A percentile compares a stretch with the other conserved stretches of the same genome.
Conservation (phyloP, 768 basidiomycete genomes). For the Austroboletus festivus region DNA sequence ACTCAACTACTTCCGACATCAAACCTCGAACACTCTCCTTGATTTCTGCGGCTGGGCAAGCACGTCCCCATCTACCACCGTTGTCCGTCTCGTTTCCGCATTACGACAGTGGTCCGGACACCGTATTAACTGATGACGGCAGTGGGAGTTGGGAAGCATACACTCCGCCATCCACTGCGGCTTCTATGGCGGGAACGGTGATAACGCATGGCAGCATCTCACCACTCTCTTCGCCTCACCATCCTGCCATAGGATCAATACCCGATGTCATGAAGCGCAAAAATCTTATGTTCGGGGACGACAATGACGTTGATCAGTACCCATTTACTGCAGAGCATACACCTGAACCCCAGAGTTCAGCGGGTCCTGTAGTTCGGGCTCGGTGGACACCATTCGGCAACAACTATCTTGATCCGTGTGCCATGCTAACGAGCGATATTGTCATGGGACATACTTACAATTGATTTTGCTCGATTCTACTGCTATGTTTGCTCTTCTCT, state of each 20-base stretch:
- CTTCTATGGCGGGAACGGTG: constrained; percentile 44
- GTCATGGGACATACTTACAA: constrained; percentile 34
- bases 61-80: constrained; percentile 48
- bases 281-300: constrained; percentile 46
- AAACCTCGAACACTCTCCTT: constrained; percentile 26
- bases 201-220: constrained; percentile 41
- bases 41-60: constrained; percentile 35
- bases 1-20: constrained; percentile 1
- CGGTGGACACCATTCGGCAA: constrained; percentile 31
- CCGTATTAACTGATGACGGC: constrained; percentile 47
- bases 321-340: constrained; percentile 37
- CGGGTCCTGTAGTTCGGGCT: constrained; percentile 8
- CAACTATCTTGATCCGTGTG: constrained; percentile 29
- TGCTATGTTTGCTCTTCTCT: background rate
- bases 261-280: constrained; percentile 33
- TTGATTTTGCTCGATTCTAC: background rate
- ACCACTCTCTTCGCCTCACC: constrained; percentile 21
- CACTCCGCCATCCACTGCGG: constrained; percentile 58
- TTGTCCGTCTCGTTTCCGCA: constrained; percentile 38
- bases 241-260: constrained; percentile 32
- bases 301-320: constrained; percentile 51
- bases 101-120: constrained; percentile 52
- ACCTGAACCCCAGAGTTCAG: constrained; percentile 13
- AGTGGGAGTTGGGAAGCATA: constrained; percentile 59
- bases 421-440: constrained; percentile 31